Conservation (phyloP, 352 stramenopile species). For the Phytophthora ohioensis region DNA sequence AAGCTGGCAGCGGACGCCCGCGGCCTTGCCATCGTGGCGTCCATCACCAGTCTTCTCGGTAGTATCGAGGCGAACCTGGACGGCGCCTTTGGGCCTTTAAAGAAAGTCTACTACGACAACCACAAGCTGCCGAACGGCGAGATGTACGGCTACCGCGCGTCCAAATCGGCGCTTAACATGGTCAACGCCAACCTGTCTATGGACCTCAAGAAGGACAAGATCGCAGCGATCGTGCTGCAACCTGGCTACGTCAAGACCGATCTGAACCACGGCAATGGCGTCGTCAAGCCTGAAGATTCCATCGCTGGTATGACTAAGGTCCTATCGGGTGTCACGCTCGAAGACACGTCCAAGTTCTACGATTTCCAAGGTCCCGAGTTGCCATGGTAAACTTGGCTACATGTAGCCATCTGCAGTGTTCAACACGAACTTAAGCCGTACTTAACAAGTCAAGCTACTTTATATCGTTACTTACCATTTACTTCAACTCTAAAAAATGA, state of each 20-base stretch:
- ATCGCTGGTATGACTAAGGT: constrained; percentile 45
- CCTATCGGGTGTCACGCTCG: constrained; percentile 31
- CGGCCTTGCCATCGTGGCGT: constrained; percentile 43
- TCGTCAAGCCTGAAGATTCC: constrained; percentile 34
- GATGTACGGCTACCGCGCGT: constrained; percentile 70
- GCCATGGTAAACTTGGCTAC: constrained; percentile 45
- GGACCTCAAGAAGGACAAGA: constrained; percentile 58
- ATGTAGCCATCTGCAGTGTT: background rate
- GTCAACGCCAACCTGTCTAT: constrained; percentile 50
- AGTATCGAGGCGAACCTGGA: constrained; percentile 26
- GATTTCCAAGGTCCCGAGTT: constrained; percentile 48
- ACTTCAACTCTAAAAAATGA: too few relatives aligned
- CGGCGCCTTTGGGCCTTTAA: constrained; percentile 29
- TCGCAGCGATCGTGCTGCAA: constrained; percentile 50
- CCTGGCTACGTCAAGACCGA: constrained; percentile 62
- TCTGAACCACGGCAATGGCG: constrained; percentile 40
- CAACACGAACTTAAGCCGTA: background rate
- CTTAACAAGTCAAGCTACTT: background rate
- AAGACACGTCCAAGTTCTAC: constrained; percentile 59
- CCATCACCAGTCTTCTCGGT: constrained; percentile 43
- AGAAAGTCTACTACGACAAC: constrained; percentile 26
- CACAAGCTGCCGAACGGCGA: constrained; percentile 30
- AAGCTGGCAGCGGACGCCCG: constrained; percentile 34
- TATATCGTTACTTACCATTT: background rate
- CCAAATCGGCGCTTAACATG: constrained; percentile 77